Percentiles rank a stretch among this genome's conserved stretches.
phyloP scores from a whole-genome alignment of 768 basidiomycete species.

The Boletus rubescentipes region DNA sequence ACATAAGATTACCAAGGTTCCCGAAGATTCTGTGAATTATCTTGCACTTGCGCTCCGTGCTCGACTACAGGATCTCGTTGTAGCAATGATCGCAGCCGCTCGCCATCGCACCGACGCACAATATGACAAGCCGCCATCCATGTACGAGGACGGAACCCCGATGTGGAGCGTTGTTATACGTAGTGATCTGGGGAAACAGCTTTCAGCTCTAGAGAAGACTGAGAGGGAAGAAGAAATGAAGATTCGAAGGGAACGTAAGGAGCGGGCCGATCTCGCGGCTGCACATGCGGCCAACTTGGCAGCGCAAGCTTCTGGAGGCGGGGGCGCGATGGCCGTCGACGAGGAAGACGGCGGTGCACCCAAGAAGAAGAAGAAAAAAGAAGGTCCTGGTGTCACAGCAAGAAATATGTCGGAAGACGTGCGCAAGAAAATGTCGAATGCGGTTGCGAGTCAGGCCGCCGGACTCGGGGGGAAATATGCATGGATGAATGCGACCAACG shows the following conservation, averaged over 20 bases:
- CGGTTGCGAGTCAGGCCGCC: slow-evolving; percentile 86
- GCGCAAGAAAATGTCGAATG: slow-evolving; percentile 89
- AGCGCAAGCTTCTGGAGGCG: slow-evolving; percentile 48
- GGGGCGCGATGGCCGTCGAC: slow-evolving; percentile 31
- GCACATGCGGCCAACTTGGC: slow-evolving; percentile 65
- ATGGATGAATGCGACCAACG: slow-evolving; percentile 79
- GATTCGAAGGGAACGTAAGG: slow-evolving; percentile 73
- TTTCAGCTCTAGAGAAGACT: slow-evolving; percentile 68
- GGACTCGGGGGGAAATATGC: slow-evolving; percentile 80
- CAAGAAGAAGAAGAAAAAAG: slow-evolving; percentile 81
- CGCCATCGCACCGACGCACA: slow-evolving; percentile 70
- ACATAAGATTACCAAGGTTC: slow-evolving; percentile 66
- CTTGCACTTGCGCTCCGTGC: slow-evolving; percentile 76
- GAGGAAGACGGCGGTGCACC: slow-evolving; percentile 58
- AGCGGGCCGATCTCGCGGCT: slow-evolving; percentile 69
- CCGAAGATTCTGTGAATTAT: slow-evolving; percentile 75
- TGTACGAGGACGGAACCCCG: slow-evolving; percentile 65
- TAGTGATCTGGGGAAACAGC: slow-evolving; percentile 78
- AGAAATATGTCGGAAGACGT: slow-evolving; percentile 91
- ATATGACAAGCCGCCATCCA: slow-evolving; percentile 63
- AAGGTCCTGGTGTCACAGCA: slow-evolving; percentile 80
- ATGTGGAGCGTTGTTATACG: slow-evolving; percentile 83
- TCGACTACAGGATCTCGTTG: slow-evolving; percentile 68
- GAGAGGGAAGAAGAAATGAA: slow-evolving; percentile 84
- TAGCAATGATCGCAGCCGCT: slow-evolving; percentile 64